Base-by-base conservation (phyloP, 805 yeast species). In the Hanseniaspora pseudoguilliermondii region DNA sequence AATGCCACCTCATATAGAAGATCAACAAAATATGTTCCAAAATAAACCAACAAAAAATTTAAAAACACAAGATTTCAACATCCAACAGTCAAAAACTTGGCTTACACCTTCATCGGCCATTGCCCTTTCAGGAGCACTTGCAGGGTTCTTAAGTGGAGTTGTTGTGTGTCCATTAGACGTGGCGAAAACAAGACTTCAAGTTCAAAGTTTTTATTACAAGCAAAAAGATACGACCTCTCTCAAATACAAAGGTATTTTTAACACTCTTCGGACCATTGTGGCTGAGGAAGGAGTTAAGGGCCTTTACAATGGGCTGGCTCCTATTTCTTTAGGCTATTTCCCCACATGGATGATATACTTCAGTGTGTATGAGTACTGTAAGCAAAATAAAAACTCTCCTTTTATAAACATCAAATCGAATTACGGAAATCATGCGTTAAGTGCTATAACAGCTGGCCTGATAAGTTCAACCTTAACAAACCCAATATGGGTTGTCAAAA, bases 341-440 rank as follows among this genome's bases (percentile, higher is more conserved):
- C 98, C 98, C 16, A 88, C 97, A 0, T 93, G 98, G 98, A 89
- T 89, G 75, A 86, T 93, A 48, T 93, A 93, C 67, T 93, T 93
- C 70, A 78, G 91, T 8, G 85, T 89, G 35, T 93, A 93, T 68
- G 97, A 91, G 65, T 72, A 77, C 56, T 82, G 89, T 29, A 90
- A 89, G 66, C 64, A 68, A 47, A 65, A 75, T 49, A 27, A 35
- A 20, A 35, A 43, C 21, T 55, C 49, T 3, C 54, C 57, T 1
- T 43, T 27, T 32, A 36, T 29, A 16, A 15, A 68, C 16, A 44
- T 54, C 2, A 27, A 57, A 21, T 50, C 60, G 13, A 59, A 59
- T 23, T 57, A 66, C 49, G 75, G 68, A 41, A 70, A 69, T 57
- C 71, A 74, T 70, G 64, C 72, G 18, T 61, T 73, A 52, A 71